A percentile compares a stretch with the other conserved stretches of the same genome.
Conservation (phyloP, 305 asterid genomes). For the Andrographis paniculata region DNA sequence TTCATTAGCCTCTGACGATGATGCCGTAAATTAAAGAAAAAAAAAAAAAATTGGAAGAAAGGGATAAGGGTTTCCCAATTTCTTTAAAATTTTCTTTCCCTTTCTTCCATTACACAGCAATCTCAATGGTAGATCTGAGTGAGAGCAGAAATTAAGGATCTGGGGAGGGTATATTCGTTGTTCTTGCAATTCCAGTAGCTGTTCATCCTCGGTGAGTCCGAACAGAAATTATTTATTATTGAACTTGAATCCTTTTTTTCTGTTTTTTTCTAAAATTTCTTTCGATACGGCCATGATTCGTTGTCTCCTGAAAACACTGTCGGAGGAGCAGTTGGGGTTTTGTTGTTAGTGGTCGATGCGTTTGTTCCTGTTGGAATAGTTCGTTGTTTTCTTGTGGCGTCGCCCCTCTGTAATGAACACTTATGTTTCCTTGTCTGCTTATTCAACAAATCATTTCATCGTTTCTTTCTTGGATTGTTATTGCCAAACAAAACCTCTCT, state of each 20-base stretch:
- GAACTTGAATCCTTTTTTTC: constrained; percentile 6
- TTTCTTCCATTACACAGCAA: no score
- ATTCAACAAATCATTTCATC: no score
- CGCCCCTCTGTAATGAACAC: neutral
- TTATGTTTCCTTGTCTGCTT: neutral
- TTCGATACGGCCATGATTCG: neutral
- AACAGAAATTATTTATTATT: constrained; percentile 12
- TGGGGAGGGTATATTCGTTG: constrained; percentile 25
- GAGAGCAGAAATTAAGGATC: neutral
- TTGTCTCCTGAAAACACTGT: neutral
- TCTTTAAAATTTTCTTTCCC: no score
- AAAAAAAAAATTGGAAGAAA: no score
- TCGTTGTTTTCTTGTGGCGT: neutral
- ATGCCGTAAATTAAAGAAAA: no score
- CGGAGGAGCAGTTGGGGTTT: neutral
- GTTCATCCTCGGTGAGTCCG: constrained; percentile 17
- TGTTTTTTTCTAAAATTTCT: neutral
- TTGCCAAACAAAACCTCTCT: no score
- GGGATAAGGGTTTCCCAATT: no score
- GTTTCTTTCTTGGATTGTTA: no score
- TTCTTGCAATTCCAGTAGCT: constrained; percentile 14
- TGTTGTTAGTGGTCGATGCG: neutral
- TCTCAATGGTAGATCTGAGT: no score
- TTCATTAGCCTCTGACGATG: no score
- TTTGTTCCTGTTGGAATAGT: constrained; percentile 3